Evolutionary conservation across 176 grass and related monocot species (phyloP).

Genomic region (Zoysia pacifica): DNA sequence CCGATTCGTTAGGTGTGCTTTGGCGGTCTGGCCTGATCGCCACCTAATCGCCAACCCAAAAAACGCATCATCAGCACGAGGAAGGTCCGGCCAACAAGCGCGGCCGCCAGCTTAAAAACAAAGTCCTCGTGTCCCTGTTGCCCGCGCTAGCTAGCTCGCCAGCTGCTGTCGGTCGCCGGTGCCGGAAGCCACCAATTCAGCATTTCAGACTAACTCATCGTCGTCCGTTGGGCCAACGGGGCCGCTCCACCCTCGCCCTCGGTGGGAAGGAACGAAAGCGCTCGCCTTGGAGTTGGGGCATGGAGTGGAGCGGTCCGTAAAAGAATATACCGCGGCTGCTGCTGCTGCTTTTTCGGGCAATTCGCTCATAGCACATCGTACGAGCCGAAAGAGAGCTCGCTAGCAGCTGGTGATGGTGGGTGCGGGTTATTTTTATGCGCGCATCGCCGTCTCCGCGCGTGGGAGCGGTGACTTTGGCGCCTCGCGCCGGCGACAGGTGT

Average conservation of each 20-base stretch:
- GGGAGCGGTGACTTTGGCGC: constrained; percentile 50
- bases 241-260: neutral
- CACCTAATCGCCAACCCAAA: constrained; percentile 9
- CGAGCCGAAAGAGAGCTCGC: neutral
- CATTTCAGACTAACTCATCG: neutral
- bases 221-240: constrained; percentile 18
- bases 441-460: constrained; percentile 38
- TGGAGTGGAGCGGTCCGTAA: neutral
- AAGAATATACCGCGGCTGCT: neutral
- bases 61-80: constrained; percentile 22
- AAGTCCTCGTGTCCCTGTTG: neutral
- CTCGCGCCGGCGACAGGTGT: constrained; percentile 52
- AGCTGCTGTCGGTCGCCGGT: constrained; percentile 17
- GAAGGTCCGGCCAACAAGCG: neutral
- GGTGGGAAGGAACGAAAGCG: neutral
- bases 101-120: neutral
- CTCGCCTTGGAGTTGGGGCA: neutral
- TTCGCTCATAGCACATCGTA: constrained; percentile 24
- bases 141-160: neutral
- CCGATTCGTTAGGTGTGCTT: neutral
- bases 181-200: constrained; percentile 2
- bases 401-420: neutral
- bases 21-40: neutral
- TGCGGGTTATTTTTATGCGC: constrained; percentile 43
- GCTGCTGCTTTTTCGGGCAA: constrained; percentile 48